phyloP scores from a whole-genome alignment of 768 basidiomycete species.

The Rubroboletus pulcherrimus region DNA sequence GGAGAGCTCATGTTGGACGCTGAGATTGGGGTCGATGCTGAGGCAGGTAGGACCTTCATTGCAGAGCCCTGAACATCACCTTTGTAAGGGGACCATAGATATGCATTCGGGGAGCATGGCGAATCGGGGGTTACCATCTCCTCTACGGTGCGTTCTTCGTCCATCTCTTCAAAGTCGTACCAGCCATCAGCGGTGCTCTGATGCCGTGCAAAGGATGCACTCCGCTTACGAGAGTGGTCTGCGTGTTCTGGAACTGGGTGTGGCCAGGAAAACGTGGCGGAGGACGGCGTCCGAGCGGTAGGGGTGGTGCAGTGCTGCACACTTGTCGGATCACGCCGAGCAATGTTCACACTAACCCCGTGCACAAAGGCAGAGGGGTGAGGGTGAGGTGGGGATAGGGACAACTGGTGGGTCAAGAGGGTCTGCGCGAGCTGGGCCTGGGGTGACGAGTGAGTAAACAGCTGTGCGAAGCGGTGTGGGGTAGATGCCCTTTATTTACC shows the following conservation, averaged over 20 bases:
- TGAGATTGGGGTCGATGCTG: constrained; percentile 15
- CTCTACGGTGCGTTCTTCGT: constrained; percentile 44
- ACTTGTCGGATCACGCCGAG: constrained; percentile 30
- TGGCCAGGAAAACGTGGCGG: constrained; percentile 30
- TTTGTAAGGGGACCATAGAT: constrained; percentile 24
- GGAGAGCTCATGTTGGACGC: constrained; percentile 17
- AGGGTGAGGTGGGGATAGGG: constrained; percentile 17
- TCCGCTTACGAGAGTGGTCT: constrained; percentile 28
- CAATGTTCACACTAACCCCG: constrained; percentile 18
- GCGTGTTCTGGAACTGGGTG: constrained; percentile 21
- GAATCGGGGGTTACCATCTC: constrained; percentile 39
- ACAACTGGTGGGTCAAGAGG: constrained; percentile 34
- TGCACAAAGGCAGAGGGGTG: constrained; percentile 19
- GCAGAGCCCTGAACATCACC: constrained; percentile 11
- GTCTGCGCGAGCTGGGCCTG: constrained; percentile 48
- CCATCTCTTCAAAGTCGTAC: constrained; percentile 38
- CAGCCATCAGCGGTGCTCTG: constrained; percentile 26
- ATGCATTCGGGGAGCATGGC: constrained; percentile 21
- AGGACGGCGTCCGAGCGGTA: constrained; percentile 34
- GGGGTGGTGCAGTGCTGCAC: constrained; percentile 41
- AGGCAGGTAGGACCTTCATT: constrained; percentile 23
- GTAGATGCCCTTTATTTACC: constrained; percentile 28
- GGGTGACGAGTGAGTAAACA: constrained; percentile 13
- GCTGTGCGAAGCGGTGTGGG: constrained; percentile 12
- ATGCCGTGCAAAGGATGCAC: constrained; percentile 21